Percentiles rank a stretch among this genome's conserved stretches.
These are phyloP conservation scores for Termitomyces sp. DNA, from an alignment of 768 basidiomycete species.

Conservation along the genomic window DNA sequence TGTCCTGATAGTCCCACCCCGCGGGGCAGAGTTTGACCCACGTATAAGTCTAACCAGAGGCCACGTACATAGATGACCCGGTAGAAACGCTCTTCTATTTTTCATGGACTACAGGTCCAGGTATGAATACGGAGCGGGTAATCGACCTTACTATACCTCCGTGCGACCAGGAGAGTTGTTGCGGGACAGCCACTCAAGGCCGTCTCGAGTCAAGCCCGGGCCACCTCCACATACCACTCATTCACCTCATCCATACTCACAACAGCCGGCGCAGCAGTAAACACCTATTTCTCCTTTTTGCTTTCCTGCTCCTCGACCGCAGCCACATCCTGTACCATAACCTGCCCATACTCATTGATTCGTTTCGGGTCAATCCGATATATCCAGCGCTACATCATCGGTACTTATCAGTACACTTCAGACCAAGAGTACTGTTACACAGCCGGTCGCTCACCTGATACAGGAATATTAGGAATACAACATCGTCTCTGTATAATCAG, in stretches of 20 bases:
- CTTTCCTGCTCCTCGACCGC: conserved; percentile 47
- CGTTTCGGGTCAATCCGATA: conserved; percentile 94
- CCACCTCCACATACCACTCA: neutral
- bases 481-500: conserved; percentile 58
- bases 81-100: conserved; percentile 7
- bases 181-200: conserved; percentile 6
- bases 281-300: conserved; percentile 51
- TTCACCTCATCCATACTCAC: neutral
- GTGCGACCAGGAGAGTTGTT: conserved; percentile 14
- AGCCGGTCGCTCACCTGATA: conserved; percentile 80
- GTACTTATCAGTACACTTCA: conserved; percentile 13
- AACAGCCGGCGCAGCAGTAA: neutral
- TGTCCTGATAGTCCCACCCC: neutral
- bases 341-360: conserved; percentile 95
- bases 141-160: conserved; percentile 19
- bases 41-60: conserved; percentile 9
- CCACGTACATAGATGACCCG: conserved; percentile 1
- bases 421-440: neutral
- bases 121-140: conserved; percentile 10
- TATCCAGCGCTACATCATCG: conserved; percentile 77
- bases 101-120: conserved; percentile 10
- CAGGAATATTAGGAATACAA: conserved; percentile 87
- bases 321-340: conserved; percentile 48
- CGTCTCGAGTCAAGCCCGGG: neutral
- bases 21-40: conserved; percentile 14